These are phyloP conservation scores for Candida pseudoviswanathii DNA, from an alignment of 1,139 yeast species.

Conservation along the genomic window DNA sequence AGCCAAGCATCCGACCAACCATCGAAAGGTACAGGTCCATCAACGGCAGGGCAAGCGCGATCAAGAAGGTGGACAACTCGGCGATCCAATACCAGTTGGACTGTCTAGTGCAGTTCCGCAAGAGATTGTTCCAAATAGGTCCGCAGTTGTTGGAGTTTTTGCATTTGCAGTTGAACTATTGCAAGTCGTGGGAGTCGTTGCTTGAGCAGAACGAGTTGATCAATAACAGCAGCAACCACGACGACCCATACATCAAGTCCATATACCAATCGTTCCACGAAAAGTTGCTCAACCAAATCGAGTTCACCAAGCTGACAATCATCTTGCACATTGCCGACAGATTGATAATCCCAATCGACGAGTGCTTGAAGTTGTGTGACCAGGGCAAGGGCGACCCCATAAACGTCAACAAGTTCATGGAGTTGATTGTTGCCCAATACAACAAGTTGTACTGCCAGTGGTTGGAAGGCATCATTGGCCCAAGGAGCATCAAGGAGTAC, in stretches of 20 bases:
- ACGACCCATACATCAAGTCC: conserved; percentile 9
- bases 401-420: conserved; percentile 15
- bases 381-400: conserved; percentile 10
- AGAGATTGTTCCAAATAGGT: conserved; percentile 12
- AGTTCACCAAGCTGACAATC: conserved; percentile 14
- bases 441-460: conserved; percentile 17
- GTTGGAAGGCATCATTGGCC: conserved; percentile 17
- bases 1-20: conserved; percentile 8
- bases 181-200: conserved; percentile 14
- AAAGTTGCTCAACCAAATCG: conserved; percentile 13
- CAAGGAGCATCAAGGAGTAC: conserved; percentile 13
- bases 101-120: conserved; percentile 10
- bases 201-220: conserved; percentile 3
- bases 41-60: conserved; percentile 1
- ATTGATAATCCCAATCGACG: conserved; percentile 16
- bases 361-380: conserved; percentile 13
- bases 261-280: conserved; percentile 13
- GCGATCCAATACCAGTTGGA: conserved; percentile 14
- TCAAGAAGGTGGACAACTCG: conserved; percentile 6
- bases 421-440: conserved; percentile 15
- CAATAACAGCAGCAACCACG: neutral
- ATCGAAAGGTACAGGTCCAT: conserved; percentile 7
- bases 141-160: conserved; percentile 16
- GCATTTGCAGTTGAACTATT: conserved; percentile 14
- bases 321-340: conserved; percentile 12